phyloP scores from a whole-genome alignment of 495 filamentous ascomycete genomes.

The Penicillium angulare region DNA sequence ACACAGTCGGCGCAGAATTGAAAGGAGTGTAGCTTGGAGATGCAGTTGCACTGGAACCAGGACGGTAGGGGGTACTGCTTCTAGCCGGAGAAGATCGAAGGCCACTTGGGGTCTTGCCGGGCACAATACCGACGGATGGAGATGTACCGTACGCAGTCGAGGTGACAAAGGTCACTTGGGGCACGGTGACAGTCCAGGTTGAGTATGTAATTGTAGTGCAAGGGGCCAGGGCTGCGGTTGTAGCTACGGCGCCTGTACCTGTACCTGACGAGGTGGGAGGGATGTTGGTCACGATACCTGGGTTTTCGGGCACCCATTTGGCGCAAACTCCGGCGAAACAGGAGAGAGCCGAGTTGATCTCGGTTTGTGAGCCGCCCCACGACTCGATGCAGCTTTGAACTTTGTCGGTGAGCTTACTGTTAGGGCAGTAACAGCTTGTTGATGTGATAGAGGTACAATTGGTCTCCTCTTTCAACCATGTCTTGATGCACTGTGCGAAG shows the following conservation, averaged over 20 bases:
- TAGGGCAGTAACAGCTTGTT: conserved; percentile 81
- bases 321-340: conserved; percentile 95
- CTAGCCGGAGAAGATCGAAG: conserved; percentile 3
- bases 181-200: conserved; percentile 66
- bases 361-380: conserved; percentile 63
- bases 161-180: conserved; percentile 72
- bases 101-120: conserved; percentile 1
- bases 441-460: conserved; percentile 85
- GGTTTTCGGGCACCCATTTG: conserved; percentile 69
- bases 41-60: neutral
- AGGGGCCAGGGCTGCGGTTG: conserved; percentile 39
- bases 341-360: conserved; percentile 67
- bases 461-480: conserved; percentile 68
- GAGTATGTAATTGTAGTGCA: conserved; percentile 63
- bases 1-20: conserved; percentile 18
- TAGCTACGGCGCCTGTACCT: conserved; percentile 9
- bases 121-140: conserved; percentile 41
- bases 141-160: conserved; percentile 40
- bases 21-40: conserved; percentile 9
- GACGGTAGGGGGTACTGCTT: neutral
- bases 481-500: conserved; percentile 90
- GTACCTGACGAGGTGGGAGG: conserved; percentile 41
- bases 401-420: conserved; percentile 70
- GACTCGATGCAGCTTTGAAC: conserved; percentile 80
- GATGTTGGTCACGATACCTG: conserved; percentile 75